Evolutionary conservation across 2,329 filamentous ascomycete genomes (phyloP), one percentile per base, ranked within the genome.

Genomic region (Penicillium sp.): DNA sequence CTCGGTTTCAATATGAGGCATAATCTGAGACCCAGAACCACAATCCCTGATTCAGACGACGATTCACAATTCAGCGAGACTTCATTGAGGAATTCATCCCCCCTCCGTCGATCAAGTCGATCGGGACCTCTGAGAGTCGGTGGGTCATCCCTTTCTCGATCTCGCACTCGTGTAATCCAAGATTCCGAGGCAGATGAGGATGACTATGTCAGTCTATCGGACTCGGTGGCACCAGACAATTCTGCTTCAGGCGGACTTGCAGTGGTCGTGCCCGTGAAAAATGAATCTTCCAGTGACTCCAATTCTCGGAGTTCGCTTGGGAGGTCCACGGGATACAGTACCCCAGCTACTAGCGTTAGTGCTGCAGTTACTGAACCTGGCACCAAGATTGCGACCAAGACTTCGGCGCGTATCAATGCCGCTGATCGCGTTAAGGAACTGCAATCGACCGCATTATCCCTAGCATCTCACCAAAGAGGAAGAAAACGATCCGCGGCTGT

Each of bases 321-420:
- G 68, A 6, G 67, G 6, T 76, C 71, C 10, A 71, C 72, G 33
- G 77, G 74, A 17, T 78, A 77, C 58, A 81, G 80, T 51, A 85
- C 83, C 3, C 81, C 82, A 4, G 77, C 73, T 33, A 85, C 83
- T 19, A 83, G 79, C 64, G 72, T 75, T 47, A 69, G 73, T 41
- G 72, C 71, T 17, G 31, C 24, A 10, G 83, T 81, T 9, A 81
- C 80, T 4, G 69, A 72, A 22, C 72, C 72, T 13, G 63, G 68
- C 43, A 59, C 59, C 26, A 63, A 56, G 19, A 52, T 59, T 53
- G 61, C 53, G 29, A 61, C 58, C 37, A 63, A 56, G 21, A 52
- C 60, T 52, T 62, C 54, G 33, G 61, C 60, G 34, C 61, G 68
- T 28, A 61, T 75, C n/a, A 70, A 68, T 56, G 71, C 75, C 22